A percentile compares a stretch with the other conserved stretches of the same genome.
phyloP scores from a whole-genome alignment of 306 rosid genomes.

The Parietaria judaica region DNA sequence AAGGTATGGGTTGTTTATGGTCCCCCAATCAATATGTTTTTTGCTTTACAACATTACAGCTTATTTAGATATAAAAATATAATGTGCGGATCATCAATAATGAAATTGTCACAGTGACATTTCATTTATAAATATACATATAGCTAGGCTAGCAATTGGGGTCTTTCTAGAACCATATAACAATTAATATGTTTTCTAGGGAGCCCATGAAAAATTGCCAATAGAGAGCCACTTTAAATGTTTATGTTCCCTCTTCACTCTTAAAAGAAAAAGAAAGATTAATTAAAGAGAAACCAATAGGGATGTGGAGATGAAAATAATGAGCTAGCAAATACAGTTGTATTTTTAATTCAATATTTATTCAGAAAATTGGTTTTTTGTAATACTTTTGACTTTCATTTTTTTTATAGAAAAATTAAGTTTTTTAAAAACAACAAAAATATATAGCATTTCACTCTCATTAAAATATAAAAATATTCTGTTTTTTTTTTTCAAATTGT shows the following conservation, averaged over 20 bases:
- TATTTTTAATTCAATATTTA: background rate
- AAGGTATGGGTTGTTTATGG: conserved; percentile 96
- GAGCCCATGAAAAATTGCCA: conserved; percentile 15
- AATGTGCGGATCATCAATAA: conserved; percentile 29
- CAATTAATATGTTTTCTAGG: conserved; percentile 13
- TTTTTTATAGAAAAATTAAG: background rate
- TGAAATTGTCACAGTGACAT: conserved; percentile 18
- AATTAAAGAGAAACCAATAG: background rate
- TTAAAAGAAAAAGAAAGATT: background rate
- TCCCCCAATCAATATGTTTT: conserved; percentile 61
- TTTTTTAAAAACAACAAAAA: no score
- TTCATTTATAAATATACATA: background rate
- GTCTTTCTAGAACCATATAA: conserved; percentile 16
- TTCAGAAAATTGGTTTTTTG: no score
- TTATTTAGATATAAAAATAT: conserved; percentile 10
- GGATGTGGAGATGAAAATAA: background rate
- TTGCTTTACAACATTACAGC: conserved; percentile 5
- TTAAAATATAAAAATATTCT: no score
- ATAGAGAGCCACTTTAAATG: conserved; percentile 12
- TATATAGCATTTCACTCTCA: no score
- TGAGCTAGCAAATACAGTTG: conserved; percentile 5
- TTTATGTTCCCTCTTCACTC: background rate
- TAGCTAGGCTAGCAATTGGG: conserved; percentile 8
- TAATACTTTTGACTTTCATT: background rate
- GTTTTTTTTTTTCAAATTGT: no score